Base-by-base conservation (phyloP, 306 rosid species). In the Rosa lucieae region DNA sequence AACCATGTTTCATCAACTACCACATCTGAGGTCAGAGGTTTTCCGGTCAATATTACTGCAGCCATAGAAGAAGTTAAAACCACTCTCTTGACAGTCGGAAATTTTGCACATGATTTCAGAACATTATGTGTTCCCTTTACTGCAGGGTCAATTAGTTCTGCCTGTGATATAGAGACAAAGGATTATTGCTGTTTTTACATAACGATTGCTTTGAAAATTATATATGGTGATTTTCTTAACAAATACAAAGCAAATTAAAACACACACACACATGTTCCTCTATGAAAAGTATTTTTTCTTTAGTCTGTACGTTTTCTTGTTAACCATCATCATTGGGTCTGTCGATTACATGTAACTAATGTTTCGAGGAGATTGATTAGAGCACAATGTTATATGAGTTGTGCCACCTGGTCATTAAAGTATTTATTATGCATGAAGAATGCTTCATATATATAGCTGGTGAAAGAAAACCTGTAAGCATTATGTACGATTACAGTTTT, bases 81-180 rank as follows among this genome's bases (percentile, higher is more conserved):
- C 53, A 84, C 84, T 39, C 84, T 73, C 52, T 11, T 80, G 42
- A 84, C 20, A 3, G 82, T 72, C 0, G 49, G 49, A 66, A 10
- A 26, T 43, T 80, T 77, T 3, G 51, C 67, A 15, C 87, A 77
- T 4, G 87, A 77, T 68, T 52, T 43, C 1, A 84, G 84, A 73
- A 84, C 82, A 18, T 77, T 80, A 12, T 67, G 73, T 17, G 87
- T 80, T 77, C 87, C 87, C 6, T 80, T 80, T 67, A 84, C 18
- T 5, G 87, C 87, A 9, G 87, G 87, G 3, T 80, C 84, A 15
- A 84, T 12, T 21, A 80, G 1, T 20, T 84, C 80, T 1, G 20
- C 73, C 87, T 84, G 76, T 37, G 56, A 59, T 35, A 55, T 0
- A 13, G 23, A 42, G 6, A 56, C 9, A 8, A 44, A 14, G 18